Evolutionary conservation across 1,284 basidiomycete genomes (phyloP).

Genomic region (Sanghuangporus weigelae): DNA sequence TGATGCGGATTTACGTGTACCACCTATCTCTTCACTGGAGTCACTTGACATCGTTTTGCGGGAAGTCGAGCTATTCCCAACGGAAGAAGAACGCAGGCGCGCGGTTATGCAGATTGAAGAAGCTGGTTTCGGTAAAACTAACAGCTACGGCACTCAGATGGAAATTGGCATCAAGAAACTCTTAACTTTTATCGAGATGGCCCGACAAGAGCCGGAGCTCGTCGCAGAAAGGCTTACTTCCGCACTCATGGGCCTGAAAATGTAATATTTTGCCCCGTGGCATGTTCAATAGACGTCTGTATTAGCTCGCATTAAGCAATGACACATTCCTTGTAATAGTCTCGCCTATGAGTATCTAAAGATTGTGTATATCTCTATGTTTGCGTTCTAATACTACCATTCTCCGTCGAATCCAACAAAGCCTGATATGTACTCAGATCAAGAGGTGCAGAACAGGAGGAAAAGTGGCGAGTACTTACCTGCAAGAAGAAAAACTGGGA

Average conservation of each 20-base stretch:
- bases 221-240: constrained; percentile 70
- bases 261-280: constrained; percentile 25
- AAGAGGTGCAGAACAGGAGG: not conserved
- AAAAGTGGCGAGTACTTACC: constrained; percentile 40
- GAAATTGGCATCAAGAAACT: constrained; percentile 94
- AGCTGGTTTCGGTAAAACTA: constrained; percentile 66
- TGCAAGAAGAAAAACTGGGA: constrained; percentile 69
- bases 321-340: not conserved
- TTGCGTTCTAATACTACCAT: constrained; percentile 42
- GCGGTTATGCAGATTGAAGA: constrained; percentile 69
- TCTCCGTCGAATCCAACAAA: constrained; percentile 82
- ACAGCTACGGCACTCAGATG: constrained; percentile 40
- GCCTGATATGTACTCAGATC: constrained; percentile 34
- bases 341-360: not conserved
- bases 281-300: not conserved
- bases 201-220: constrained; percentile 85
- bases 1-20: constrained; percentile 84
- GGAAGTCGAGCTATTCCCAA: constrained; percentile 79
- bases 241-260: constrained; percentile 60
- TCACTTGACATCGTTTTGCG: constrained; percentile 76
- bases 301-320: not conserved
- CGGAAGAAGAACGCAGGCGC: constrained; percentile 49
- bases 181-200: constrained; percentile 93
- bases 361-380: not conserved
- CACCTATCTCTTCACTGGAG: constrained; percentile 72